These are phyloP conservation scores for Ciborinia camelliae DNA, from an alignment of 2,329 filamentous ascomycete genomes.

Conservation along the genomic window DNA sequence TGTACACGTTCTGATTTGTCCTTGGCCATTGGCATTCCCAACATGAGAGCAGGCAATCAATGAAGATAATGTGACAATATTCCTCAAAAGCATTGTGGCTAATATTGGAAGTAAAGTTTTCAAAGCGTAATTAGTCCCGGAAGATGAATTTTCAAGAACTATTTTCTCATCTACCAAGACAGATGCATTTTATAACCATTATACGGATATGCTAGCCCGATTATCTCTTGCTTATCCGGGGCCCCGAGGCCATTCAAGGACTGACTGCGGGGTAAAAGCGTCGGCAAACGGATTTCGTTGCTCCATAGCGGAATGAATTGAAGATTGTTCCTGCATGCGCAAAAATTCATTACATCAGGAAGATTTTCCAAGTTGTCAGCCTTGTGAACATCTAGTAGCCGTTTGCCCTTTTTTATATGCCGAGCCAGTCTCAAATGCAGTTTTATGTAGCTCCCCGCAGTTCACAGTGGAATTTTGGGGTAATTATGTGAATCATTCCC, in stretches of 20 bases:
- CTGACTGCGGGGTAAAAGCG: background rate
- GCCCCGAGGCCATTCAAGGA: background rate
- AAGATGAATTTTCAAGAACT: background rate
- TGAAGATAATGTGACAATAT: background rate
- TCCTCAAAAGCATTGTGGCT: background rate
- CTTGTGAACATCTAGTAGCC: background rate
- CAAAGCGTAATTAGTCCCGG: background rate
- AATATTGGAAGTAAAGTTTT: background rate
- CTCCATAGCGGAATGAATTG: constrained; percentile 4
- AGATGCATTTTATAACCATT: constrained; percentile 4
- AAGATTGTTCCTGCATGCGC: background rate
- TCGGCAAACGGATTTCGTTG: constrained; percentile 1
- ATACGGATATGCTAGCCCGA: background rate
- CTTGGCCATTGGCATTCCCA: background rate
- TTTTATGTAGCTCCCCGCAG: constrained; percentile 9
- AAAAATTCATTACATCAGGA: background rate
- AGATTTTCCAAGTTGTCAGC: background rate
- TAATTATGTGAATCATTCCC: background rate
- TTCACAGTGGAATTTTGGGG: background rate
- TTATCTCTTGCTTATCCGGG: background rate
- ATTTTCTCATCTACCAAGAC: too few relatives aligned
- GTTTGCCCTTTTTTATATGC: constrained; percentile 6
- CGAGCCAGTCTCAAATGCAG: constrained; percentile 5
- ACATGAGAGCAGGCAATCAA: background rate
- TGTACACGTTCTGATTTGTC: constrained; percentile 15